These are phyloP conservation scores for Heliocybe sulcata DNA, from an alignment of 1,284 basidiomycete species.

Conservation along the genomic window DNA sequence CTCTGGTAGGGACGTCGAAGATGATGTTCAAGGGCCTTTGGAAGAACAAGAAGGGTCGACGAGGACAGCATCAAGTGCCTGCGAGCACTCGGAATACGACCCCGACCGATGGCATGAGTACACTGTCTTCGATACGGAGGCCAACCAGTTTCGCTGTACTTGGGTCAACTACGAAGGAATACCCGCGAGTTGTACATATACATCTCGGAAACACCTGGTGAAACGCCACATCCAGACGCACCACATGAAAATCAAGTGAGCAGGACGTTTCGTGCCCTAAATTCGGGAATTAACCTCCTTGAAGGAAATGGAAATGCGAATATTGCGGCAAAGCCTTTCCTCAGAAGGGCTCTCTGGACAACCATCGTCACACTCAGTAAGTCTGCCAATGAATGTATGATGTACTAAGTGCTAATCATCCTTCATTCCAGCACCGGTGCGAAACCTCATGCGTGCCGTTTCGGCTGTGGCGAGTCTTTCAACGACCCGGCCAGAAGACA, in stretches of 20 bases:
- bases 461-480: conserved; percentile 40
- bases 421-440: conserved; percentile 38
- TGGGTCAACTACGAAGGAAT: conserved; percentile 15
- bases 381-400: conserved; percentile 17
- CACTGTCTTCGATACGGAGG: conserved; percentile 3
- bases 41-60: neutral
- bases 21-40: neutral
- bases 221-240: conserved; percentile 61
- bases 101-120: conserved; percentile 8
- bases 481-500: conserved; percentile 59
- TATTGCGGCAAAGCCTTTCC: conserved; percentile 50
- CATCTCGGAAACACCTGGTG: conserved; percentile 56
- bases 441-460: conserved; percentile 47
- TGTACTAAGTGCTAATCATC: neutral
- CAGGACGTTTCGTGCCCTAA: conserved; percentile 7
- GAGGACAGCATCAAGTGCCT: neutral
- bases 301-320: conserved; percentile 46
- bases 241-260: conserved; percentile 54
- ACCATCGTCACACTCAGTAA: conserved; percentile 57
- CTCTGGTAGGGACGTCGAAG: neutral
- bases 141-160: conserved; percentile 16
- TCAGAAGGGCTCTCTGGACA: conserved; percentile 52
- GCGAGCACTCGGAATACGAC: neutral
- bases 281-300: conserved; percentile 10
- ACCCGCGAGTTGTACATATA: conserved; percentile 36